Base-by-base conservation (phyloP, 179 eudicot species). In the Corrigiola litoralis region DNA sequence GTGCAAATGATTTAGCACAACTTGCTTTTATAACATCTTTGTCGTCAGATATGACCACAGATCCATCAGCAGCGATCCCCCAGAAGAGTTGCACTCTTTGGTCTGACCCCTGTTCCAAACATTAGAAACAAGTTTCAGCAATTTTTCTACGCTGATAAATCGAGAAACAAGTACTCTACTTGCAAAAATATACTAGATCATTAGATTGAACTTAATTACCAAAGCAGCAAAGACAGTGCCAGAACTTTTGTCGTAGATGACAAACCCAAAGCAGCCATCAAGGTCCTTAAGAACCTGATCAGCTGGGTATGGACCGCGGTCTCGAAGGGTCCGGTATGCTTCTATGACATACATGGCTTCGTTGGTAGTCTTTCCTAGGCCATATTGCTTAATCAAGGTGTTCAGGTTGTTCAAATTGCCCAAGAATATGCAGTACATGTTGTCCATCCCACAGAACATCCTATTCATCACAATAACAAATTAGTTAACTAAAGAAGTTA, bases 11-110 rank as follows among this genome's bases (percentile, higher is more conserved):
- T 68, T 90, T 90, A 25, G 81, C 83, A 73, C 97, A 90, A 59
- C 95, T 79, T 31, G 83, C 79, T 66, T 90, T 89, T 0, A 89
- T 76, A 17, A 77, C 81, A 56, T 71, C 79, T 66, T 79, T 51
- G 71, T 77, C 72, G 60, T 89, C 95, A 70, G 89, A 83, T 4
- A 89, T 80, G 53, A 89, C 84, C 7, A 84, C 84, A 52, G 95
- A 87, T n/a, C 86, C 91, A 85, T 87, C 95, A 61, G 80, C 85
- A 23, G 89, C 91, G 55, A 89, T 75, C 5, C 96, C 96, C 96
- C 96, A 89, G 58, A 49, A 83, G 0, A 89, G 72, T 63, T 84
- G 75, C 75, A 85, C 85, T 60, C 78, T 72, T 37, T 80, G 75
- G 70, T 87, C 89, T 14, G 73, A 75, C 50, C 88, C 86, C 92